phyloP scores from a whole-genome alignment of 352 stramenopile species.

The Thraustochytrium aureum region DNA sequence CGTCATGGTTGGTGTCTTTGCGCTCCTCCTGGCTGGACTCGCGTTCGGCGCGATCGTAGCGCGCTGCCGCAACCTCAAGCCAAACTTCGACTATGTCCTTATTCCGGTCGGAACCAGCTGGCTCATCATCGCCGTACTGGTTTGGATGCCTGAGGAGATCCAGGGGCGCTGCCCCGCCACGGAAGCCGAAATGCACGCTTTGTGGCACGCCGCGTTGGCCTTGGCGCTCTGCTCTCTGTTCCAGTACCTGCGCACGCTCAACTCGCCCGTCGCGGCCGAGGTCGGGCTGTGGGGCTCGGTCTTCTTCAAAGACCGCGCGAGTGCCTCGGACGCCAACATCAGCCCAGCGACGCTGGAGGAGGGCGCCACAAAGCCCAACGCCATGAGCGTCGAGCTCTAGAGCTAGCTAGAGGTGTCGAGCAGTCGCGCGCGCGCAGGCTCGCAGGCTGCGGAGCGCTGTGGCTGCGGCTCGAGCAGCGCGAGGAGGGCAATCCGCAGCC shows the following conservation, averaged over 20 bases:
- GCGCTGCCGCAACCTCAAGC: background rate
- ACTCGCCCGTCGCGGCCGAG: background rate
- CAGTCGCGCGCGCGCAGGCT: no score
- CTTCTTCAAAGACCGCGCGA: background rate
- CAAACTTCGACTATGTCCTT: background rate
- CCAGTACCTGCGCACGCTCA: background rate
- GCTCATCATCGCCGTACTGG: background rate
- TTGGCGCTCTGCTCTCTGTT: background rate
- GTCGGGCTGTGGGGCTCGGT: background rate
- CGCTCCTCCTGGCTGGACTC: background rate
- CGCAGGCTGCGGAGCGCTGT: no score
- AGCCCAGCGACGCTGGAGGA: no score
- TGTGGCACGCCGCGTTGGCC: background rate
- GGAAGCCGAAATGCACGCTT: background rate
- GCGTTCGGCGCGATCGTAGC: background rate
- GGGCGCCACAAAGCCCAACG: no score
- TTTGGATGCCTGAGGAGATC: background rate
- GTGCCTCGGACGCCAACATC: no score
- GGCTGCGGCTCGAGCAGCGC: no score
- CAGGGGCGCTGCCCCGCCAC: background rate
- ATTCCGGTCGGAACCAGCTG: background rate
- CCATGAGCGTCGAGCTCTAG: no score
- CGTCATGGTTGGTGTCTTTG: constrained; percentile 2
- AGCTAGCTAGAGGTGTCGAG: no score
- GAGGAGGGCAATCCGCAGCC: no score